A percentile compares a stretch with the other conserved stretches of the same genome.
phyloP scores from a whole-genome alignment of 208 protist genomes.

The Naegleria lovaniensis region DNA sequence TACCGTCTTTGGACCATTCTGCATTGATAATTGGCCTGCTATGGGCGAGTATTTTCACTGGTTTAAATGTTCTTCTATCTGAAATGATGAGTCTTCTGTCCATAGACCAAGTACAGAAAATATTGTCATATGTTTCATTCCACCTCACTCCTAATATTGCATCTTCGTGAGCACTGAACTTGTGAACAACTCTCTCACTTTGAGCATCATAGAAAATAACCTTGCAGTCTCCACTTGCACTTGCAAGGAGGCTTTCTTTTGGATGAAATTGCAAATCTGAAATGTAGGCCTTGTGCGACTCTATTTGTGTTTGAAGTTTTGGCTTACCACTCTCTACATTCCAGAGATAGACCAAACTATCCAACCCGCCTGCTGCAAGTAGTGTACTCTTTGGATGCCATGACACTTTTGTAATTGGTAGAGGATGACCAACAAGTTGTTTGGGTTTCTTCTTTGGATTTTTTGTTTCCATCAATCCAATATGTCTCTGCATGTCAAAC shows the following conservation, averaged over 20 bases:
- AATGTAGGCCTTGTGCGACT: not conserved
- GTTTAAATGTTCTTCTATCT: not conserved
- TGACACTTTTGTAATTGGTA: constrained; percentile 17
- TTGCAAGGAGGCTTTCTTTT: not conserved
- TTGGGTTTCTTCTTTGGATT: not conserved
- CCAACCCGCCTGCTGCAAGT: not conserved
- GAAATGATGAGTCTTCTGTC: not conserved
- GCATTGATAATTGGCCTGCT: not conserved
- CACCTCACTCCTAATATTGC: not conserved
- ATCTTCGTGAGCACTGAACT: not conserved
- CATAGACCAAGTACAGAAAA: not conserved
- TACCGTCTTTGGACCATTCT: not conserved
- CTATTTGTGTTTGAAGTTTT: not conserved
- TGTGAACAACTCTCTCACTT: not conserved
- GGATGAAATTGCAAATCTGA: not conserved
- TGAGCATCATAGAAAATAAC: not conserved
- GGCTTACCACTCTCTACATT: not conserved
- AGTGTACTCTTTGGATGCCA: not conserved
- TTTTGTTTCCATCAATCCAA: not conserved
- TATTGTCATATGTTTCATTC: not conserved
- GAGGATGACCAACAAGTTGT: not conserved
- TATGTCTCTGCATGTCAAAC: constrained; percentile 8
- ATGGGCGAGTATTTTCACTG: not conserved
- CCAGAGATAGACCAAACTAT: not conserved
- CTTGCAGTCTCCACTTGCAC: not conserved